These are phyloP conservation scores for Fusarium chlamydosporum DNA, from an alignment of 2,329 filamentous ascomycete species.

Conservation along the genomic window DNA sequence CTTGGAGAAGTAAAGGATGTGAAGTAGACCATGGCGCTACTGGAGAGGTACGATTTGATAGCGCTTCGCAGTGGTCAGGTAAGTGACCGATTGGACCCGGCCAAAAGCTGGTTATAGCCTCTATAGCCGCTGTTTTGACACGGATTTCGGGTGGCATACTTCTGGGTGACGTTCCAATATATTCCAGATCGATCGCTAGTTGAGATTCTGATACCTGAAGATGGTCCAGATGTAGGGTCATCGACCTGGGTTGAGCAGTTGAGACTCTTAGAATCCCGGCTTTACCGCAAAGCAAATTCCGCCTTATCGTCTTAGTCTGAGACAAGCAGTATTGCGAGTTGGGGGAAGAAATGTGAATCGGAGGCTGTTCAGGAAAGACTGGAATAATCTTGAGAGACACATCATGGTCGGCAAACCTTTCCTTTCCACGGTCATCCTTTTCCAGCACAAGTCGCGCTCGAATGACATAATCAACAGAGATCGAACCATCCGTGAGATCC, in stretches of 20 bases:
- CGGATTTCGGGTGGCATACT: background rate
- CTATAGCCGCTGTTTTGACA: constrained; percentile 2
- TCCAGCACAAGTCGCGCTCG: background rate
- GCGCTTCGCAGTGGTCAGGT: constrained; percentile 4
- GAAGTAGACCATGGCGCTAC: constrained; percentile 9
- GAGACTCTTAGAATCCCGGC: background rate
- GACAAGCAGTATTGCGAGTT: constrained; percentile 2
- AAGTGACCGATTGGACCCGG: background rate
- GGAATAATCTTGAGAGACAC: constrained; percentile 1
- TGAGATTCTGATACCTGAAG: background rate
- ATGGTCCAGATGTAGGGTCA: background rate
- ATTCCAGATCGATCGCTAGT: constrained; percentile 1
- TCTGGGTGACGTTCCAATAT: accelerated
- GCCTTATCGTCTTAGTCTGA: background rate
- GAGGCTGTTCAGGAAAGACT: constrained; percentile 1
- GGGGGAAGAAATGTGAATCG: background rate
- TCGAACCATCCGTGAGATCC: background rate
- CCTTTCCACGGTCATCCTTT: background rate
- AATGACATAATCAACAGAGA: background rate
- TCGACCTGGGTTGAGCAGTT: background rate
- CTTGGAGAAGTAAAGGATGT: background rate
- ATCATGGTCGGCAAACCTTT: background rate
- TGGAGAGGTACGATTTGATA: background rate
- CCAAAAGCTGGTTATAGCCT: constrained; percentile 9
- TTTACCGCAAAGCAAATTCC: background rate